phyloP scores from a whole-genome alignment of 768 basidiomycete species.

The Clathrus columnatus region DNA sequence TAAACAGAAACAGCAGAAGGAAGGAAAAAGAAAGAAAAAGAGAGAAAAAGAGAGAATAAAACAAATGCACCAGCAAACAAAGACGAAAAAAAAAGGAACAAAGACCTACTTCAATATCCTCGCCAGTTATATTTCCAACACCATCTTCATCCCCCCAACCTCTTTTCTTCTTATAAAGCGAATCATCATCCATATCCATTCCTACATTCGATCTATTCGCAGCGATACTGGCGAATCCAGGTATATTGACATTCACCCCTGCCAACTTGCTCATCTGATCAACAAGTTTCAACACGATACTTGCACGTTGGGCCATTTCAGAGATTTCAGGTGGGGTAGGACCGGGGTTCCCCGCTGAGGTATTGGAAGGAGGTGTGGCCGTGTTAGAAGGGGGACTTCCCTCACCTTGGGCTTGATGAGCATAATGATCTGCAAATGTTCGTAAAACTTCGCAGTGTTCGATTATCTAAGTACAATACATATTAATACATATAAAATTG shows the following conservation, averaged over 20 bases:
- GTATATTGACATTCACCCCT: constrained; percentile 15
- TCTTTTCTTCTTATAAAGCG: not conserved
- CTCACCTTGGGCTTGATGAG: no score
- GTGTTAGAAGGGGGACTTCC: not conserved
- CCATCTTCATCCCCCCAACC: not conserved
- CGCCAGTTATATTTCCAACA: not conserved
- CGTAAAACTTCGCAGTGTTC: constrained; percentile 55
- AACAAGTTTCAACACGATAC: constrained; percentile 57
- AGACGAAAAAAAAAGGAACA: constrained; percentile 8
- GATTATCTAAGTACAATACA: constrained; percentile 36
- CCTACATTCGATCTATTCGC: constrained; percentile 17
- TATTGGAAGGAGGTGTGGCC: not conserved
- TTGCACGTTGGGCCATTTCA: constrained; percentile 63
- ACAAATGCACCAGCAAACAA: constrained; percentile 8
- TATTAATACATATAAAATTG: constrained; percentile 16
- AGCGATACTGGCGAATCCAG: constrained; percentile 13
- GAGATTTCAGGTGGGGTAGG: constrained; percentile 48
- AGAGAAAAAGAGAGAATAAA: constrained; percentile 11
- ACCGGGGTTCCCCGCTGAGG: no score
- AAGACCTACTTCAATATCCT: not conserved
- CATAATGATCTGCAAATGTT: constrained; percentile 58
- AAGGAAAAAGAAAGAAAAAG: not conserved
- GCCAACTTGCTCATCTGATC: constrained; percentile 48
- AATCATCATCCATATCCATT: constrained; percentile 37
- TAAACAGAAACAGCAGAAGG: no score